Conservation (phyloP, 2,329 filamentous ascomycete genomes). For the Diatrype stigma region DNA sequence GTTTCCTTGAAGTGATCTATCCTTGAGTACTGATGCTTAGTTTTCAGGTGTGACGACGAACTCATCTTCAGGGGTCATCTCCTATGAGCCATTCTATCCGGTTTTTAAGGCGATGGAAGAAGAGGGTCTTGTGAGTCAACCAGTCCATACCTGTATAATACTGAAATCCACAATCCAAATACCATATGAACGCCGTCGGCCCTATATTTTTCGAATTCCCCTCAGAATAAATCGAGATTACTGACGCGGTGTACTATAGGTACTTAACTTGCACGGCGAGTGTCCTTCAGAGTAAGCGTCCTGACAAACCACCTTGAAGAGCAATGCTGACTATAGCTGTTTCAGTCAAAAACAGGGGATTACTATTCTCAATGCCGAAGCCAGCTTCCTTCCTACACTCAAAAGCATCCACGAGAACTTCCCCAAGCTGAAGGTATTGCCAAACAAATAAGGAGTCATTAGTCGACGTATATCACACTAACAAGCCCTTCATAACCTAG, state of each 20-base stretch:
- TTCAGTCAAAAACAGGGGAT: conserved; percentile 14
- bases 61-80: conserved; percentile 44
- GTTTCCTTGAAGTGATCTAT: no score
- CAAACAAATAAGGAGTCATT: conserved; percentile 20
- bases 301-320: not conserved
- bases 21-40: conserved; percentile 9
- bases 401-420: conserved; percentile 54
- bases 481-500: not conserved
- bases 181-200: no score
- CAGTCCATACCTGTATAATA: not conserved
- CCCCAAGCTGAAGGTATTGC: conserved; percentile 17
- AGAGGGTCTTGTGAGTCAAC: conserved; percentile 43
- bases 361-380: conserved; percentile 58
- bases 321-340: not conserved
- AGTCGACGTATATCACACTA: not conserved
- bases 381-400: conserved; percentile 61
- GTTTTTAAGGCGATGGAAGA: conserved; percentile 65
- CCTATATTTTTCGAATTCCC: not conserved
- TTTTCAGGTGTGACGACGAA: conserved; percentile 26
- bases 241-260: not conserved
- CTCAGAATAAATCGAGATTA: not conserved
- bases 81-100: conserved; percentile 50
- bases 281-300: conserved; percentile 38
- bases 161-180: not conserved
- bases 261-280: conserved; percentile 66